phyloP scores from a whole-genome alignment of 2,329 filamentous ascomycete species.

The Amesomyces nigricolor region DNA sequence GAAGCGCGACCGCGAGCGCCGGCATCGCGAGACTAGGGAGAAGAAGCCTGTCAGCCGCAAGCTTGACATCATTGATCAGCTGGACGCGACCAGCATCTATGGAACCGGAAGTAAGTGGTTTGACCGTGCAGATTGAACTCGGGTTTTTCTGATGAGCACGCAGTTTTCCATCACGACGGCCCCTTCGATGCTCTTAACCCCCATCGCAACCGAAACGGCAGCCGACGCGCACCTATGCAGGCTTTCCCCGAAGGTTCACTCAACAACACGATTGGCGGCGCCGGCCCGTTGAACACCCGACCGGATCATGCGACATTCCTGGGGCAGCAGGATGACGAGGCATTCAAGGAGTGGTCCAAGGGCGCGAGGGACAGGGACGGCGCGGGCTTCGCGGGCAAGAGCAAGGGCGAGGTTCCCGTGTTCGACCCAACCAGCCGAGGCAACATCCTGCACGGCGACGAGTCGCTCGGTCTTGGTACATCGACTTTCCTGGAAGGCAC shows the following conservation, averaged over 20 bases:
- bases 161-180: conserved; percentile 95
- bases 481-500: conserved; percentile 95
- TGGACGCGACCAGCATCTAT: conserved; percentile 94
- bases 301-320: conserved; percentile 86
- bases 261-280: conserved; percentile 86
- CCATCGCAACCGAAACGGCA: conserved; percentile 81
- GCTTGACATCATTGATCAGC: conserved; percentile 89
- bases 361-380: conserved; percentile 27
- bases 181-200: conserved; percentile 96
- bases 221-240: conserved; percentile 84
- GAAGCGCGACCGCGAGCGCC: conserved; percentile 49
- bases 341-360: conserved; percentile 73
- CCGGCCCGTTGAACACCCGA: conserved; percentile 74
- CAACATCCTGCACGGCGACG: conserved; percentile 75
- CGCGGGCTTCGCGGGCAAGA: conserved; percentile 19
- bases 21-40: conserved; percentile 49
- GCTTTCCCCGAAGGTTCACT: conserved; percentile 88
- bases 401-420: conserved; percentile 42
- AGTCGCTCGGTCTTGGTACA: conserved; percentile 79
- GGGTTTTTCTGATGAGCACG: not conserved
- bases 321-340: conserved; percentile 73
- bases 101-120: conserved; percentile 72
- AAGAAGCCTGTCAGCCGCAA: conserved; percentile 46
- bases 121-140: not conserved
- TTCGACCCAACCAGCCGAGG: conserved; percentile 65